Conservation (phyloP, 2,329 filamentous ascomycete species). For the Aspergillus udagawae region DNA sequence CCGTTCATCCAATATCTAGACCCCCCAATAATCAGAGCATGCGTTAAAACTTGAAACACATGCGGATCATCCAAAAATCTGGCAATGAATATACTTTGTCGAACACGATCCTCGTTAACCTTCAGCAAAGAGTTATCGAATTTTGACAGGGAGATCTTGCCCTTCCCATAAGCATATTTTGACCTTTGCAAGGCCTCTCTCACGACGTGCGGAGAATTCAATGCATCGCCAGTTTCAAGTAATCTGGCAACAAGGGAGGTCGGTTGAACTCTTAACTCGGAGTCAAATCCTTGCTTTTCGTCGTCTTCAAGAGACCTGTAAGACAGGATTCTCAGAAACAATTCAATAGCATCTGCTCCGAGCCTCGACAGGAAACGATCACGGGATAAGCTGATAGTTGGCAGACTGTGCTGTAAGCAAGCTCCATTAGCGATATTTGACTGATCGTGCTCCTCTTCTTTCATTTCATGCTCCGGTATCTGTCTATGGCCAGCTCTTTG, state of each 20-base stretch:
- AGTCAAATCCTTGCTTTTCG: conserved; percentile 16
- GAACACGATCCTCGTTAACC: conserved; percentile 36
- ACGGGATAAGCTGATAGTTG: conserved; percentile 25
- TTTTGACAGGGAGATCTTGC: conserved; percentile 20
- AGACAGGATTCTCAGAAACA: conserved; percentile 31
- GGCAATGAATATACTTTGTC: conserved; percentile 38
- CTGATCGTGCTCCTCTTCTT: neutral
- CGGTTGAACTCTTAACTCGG: conserved; percentile 24
- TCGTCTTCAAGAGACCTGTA: conserved; percentile 22
- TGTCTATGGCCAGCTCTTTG: conserved; percentile 17
- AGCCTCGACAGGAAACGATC: conserved; percentile 23
- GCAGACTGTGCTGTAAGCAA: conserved; percentile 11
- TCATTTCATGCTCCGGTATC: neutral
- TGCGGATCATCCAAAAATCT: conserved; percentile 25
- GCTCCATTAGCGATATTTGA: neutral
- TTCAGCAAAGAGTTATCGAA: conserved; percentile 25
- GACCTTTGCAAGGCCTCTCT: conserved; percentile 17
- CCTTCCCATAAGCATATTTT: conserved; percentile 29
- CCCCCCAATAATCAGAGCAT: conserved; percentile 33
- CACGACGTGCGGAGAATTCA: conserved; percentile 30
- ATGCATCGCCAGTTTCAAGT: conserved; percentile 31
- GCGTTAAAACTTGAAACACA: conserved; percentile 29
- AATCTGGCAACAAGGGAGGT: conserved; percentile 29
- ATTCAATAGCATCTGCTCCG: conserved; percentile 29
- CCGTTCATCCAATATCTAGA: conserved; percentile 35